phyloP scores from a whole-genome alignment of 2,329 filamentous ascomycete genomes.

The Fusarium sp. region DNA sequence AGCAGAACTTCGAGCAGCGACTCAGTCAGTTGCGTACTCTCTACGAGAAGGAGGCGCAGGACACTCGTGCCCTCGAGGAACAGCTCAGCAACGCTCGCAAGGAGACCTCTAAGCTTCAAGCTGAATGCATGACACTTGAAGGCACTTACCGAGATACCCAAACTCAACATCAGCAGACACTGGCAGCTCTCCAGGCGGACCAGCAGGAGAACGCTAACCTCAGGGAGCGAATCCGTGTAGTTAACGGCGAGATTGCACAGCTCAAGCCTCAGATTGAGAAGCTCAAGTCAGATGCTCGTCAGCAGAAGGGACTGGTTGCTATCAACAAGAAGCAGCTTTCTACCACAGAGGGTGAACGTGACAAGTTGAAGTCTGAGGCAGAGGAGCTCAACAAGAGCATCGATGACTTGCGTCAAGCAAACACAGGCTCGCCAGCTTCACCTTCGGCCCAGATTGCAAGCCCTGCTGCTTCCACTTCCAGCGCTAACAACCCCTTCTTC shows the following conservation, averaged over 20 bases:
- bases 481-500: constrained; percentile 96
- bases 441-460: constrained; percentile 68
- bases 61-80: constrained; percentile 86
- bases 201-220: constrained; percentile 87
- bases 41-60: constrained; percentile 93
- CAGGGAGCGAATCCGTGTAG: constrained; percentile 86
- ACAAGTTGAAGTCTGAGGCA: constrained; percentile 85
- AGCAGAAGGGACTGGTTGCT: constrained; percentile 94
- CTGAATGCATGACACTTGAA: constrained; percentile 85
- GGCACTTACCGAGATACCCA: constrained; percentile 83
- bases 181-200: constrained; percentile 81
- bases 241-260: constrained; percentile 84
- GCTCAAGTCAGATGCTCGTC: constrained; percentile 87
- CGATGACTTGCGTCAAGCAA: constrained; percentile 67
- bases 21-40: constrained; percentile 85
- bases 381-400: constrained; percentile 73
- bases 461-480: constrained; percentile 74
- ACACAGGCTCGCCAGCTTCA: constrained; percentile 62
- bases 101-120: constrained; percentile 85
- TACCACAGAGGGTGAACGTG: constrained; percentile 87
- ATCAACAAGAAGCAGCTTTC: constrained; percentile 98
- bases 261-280: constrained; percentile 94
- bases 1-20: constrained; percentile 91
- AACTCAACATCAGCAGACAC: constrained; percentile 81
- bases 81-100: constrained; percentile 79